Evolutionary conservation across 345 rosid genomes (phyloP).

Genomic region (rapeseed (Brassica napus)): Da-Ae NC_063448.1:51599001-51599500

Average conservation of each 20-base stretch:
- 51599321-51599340: background rate
- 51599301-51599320: too few species aligned
- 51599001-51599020: background rate
- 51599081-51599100: conserved; percentile 22
- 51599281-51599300: background rate
- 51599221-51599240: too few species aligned
- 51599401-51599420: background rate
- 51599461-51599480: background rate
- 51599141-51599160: conserved; percentile 6
- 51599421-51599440: background rate
- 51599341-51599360: background rate
- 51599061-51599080: conserved; percentile 11
- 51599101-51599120: conserved; percentile 14
- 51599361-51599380: background rate
- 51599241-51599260: background rate
- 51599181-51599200: too few species aligned
- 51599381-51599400: background rate
- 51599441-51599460: background rate
- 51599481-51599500: background rate
- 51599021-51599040: background rate
- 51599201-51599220: too few species aligned
- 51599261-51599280: background rate
- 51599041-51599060: conserved; percentile 9
- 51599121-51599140: background rate
- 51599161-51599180: background rate